Percentiles rank a stretch among this genome's conserved stretches.
These are phyloP conservation scores for Psilocybe cubensis DNA, from an alignment of 768 basidiomycete genomes.

Conservation along the genomic window DNA sequence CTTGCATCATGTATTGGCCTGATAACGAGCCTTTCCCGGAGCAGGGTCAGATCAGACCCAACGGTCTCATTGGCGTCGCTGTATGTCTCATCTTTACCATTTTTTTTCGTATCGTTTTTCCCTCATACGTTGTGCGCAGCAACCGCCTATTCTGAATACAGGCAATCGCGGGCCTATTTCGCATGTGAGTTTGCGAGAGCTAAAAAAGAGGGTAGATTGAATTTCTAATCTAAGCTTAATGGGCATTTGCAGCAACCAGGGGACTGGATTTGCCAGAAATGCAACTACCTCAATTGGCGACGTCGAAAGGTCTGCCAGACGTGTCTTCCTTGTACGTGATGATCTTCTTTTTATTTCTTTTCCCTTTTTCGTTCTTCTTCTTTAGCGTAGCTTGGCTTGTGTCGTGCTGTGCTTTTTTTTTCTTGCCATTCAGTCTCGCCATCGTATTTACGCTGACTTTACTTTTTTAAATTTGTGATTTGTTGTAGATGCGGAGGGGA, in stretches of 20 bases:
- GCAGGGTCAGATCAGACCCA: constrained; percentile 76
- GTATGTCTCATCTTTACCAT: constrained; percentile 35
- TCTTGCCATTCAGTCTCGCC: not conserved
- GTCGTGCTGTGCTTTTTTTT: no score
- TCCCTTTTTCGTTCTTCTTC: no score
- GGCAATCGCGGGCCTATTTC: constrained; percentile 89
- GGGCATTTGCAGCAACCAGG: constrained; percentile 63
- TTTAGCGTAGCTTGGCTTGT: no score
- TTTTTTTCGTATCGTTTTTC: constrained; percentile 6
- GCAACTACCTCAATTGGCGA: constrained; percentile 89
- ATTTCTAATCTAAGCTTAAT: not conserved
- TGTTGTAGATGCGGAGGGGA: constrained; percentile 79
- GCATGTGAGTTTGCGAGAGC: constrained; percentile 53
- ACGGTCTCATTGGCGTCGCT: constrained; percentile 52
- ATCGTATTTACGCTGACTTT: constrained; percentile 12
- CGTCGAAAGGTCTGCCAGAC: constrained; percentile 89
- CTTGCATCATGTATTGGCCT: constrained; percentile 90
- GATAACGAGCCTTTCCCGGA: constrained; percentile 87
- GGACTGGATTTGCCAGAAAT: constrained; percentile 84
- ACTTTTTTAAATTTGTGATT: not conserved
- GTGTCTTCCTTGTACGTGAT: constrained; percentile 74
- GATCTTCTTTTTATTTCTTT: constrained; percentile 9
- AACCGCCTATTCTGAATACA: constrained; percentile 87
- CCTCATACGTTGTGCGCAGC: constrained; percentile 40
- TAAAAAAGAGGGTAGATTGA: not conserved